These are phyloP conservation scores for Coniferiporia sulphurascens DNA, from an alignment of 1,284 basidiomycete species.

Conservation along the genomic window DNA sequence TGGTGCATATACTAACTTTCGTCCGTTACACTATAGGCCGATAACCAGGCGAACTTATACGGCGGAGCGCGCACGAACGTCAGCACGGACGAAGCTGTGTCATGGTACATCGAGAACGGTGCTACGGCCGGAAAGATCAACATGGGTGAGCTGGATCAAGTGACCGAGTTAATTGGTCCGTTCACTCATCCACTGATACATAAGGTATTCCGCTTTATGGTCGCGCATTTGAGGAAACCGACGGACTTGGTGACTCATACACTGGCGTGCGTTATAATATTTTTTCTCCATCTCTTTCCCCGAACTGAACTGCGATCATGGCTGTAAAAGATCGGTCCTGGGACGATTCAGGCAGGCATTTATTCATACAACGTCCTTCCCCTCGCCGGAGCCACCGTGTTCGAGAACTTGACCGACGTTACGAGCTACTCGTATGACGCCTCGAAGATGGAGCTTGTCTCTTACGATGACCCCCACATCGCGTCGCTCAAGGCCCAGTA, in stretches of 20 bases:
- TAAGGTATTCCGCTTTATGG: constrained; percentile 82
- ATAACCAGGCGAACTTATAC: constrained; percentile 84
- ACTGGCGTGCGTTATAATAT: constrained; percentile 45
- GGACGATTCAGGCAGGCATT: constrained; percentile 62
- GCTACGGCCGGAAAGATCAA: constrained; percentile 72
- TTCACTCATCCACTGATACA: neutral
- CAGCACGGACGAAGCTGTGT: constrained; percentile 69
- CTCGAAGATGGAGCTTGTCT: constrained; percentile 57
- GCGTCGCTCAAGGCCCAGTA: constrained; percentile 74
- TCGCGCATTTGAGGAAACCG: constrained; percentile 76
- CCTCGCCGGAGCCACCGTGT: constrained; percentile 55
- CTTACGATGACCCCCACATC: constrained; percentile 79
- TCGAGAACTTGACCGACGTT: constrained; percentile 71
- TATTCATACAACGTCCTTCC: constrained; percentile 80
- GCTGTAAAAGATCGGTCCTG: constrained; percentile 60
- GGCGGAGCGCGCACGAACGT: constrained; percentile 55
- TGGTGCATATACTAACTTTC: neutral
- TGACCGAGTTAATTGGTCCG: neutral
- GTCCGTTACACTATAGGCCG: constrained; percentile 33
- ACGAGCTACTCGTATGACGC: constrained; percentile 77
- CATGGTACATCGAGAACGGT: constrained; percentile 61
- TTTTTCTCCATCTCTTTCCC: neutral
- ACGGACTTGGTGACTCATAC: constrained; percentile 72
- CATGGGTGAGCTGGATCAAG: constrained; percentile 49
- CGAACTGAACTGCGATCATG: neutral